Evolutionary conservation across 2,329 filamentous ascomycete genomes (phyloP).

Genomic region (Triangularia verruculosa): DNA sequence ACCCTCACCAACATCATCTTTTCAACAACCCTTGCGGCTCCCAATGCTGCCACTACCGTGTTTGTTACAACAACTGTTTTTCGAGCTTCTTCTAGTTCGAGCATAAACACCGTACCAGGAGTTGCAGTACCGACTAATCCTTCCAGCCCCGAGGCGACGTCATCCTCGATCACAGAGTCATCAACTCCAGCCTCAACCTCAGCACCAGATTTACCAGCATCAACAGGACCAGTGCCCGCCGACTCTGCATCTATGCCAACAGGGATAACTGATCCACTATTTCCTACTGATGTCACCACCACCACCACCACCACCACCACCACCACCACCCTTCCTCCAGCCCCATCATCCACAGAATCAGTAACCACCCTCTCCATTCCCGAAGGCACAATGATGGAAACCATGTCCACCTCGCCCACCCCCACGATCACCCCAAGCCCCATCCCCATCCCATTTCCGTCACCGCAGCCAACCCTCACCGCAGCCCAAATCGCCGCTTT

Average conservation of each 20-base stretch:
- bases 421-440: not conserved
- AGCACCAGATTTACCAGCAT: not conserved
- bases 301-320: slow-evolving; percentile 1
- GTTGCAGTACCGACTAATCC: not conserved
- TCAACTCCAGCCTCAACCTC: not conserved
- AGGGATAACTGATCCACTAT: slow-evolving; percentile 1
- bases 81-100: slow-evolving; percentile 13
- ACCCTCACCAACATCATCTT: slow-evolving; percentile 26
- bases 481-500: slow-evolving; percentile 33
- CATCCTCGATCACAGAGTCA: not conserved
- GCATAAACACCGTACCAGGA: not conserved
- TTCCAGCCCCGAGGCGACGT: not conserved
- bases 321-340: not conserved
- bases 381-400: slow-evolving; percentile 8
- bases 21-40: slow-evolving; percentile 23
- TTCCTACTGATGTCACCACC: not conserved
- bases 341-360: not conserved
- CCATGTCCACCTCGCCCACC: not conserved
- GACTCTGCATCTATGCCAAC: not conserved
- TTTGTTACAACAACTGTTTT: slow-evolving; percentile 25
- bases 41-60: slow-evolving; percentile 26
- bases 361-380: not conserved
- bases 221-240: not conserved
- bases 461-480: slow-evolving; percentile 18
- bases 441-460: not conserved